Percentiles rank a stretch among this genome's conserved stretches.
These are phyloP conservation scores for Monosiga brevicollis DNA, from an alignment of 78 protist species.

Conservation along the genomic window DNA sequence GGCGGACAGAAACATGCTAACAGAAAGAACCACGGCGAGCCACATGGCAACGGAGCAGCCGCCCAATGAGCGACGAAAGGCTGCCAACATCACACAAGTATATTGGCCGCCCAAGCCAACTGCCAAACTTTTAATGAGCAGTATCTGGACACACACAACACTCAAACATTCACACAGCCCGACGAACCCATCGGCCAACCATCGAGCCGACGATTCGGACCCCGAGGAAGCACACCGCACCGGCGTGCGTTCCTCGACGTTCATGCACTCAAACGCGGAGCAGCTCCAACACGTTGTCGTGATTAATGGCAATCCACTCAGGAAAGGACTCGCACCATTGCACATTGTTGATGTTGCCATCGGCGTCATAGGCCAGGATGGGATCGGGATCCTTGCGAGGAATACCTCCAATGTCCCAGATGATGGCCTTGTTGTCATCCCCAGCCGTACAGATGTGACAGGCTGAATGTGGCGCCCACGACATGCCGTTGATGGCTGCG, in stretches of 20 bases:
- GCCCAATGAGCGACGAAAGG: too few relatives aligned
- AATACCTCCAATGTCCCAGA: conserved; percentile 86
- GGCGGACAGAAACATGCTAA: too few relatives aligned
- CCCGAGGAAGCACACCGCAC: background rate
- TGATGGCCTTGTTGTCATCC: conserved; percentile 85
- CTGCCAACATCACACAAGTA: too few relatives aligned
- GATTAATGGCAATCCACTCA: conserved; percentile 83
- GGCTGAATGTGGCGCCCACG: conserved; percentile 96
- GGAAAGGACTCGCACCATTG: conserved; percentile 79
- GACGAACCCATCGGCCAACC: background rate
- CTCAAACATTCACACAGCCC: background rate
- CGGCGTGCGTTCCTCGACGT: background rate
- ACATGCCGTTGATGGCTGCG: conserved; percentile 68
- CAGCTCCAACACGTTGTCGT: conserved; percentile 47
- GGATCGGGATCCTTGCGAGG: conserved; percentile 33
- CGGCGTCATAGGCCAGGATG: conserved; percentile 68
- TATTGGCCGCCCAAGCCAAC: too few relatives aligned
- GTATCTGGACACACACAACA: too few relatives aligned
- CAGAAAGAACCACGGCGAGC: too few relatives aligned
- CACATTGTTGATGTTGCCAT: conserved; percentile 65
- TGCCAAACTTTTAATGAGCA: too few relatives aligned
- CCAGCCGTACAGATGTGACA: conserved; percentile 84
- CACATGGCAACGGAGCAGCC: too few relatives aligned
- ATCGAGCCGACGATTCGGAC: background rate
- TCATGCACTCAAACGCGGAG: conserved; percentile 19